Base-by-base conservation (phyloP, 306 rosid species). In the Acacia confusa region DNA sequence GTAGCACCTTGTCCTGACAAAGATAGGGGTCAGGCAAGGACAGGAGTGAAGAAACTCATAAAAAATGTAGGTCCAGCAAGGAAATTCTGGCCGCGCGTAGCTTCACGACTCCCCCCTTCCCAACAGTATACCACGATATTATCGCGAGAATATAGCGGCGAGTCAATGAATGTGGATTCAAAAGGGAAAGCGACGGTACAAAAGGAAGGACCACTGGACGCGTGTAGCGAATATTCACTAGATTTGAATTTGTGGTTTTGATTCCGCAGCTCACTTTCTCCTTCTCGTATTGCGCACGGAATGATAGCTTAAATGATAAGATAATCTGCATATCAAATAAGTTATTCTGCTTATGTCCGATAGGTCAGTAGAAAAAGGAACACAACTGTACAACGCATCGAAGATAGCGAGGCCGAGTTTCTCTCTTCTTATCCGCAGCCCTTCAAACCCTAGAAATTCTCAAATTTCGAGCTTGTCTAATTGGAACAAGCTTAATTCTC, bases 171-270 rank as follows among this genome's bases (percentile, higher is more conserved):
- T 67, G 55, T 60, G 67, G 60, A 45, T 24, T 60, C 63, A 17
- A 69, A 48, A 48, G 60, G 70, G 86, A 85, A 81, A 87, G 88
- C 84, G 92, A 89, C 85, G 28, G 84, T 71, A 79, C 85, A 43
- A 78, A 82, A 61, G 48, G 44, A 55, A 48, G 85, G 65, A 36
- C 83, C 85, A 86, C 85, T 82, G 94, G 92, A 91, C 94, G 89
- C 89, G 88, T 82, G 88, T 75, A 2, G 25, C 82, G 88, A 88
- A 87, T 81, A 84, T 91, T 87, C 91, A 88, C 89, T 82, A 82
- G 85, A 87, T 88, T 91, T 87, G 87, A 88, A 82, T 78, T 63
- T 27, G 80, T 79, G 87, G 73, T 84, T 89, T 91, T 83, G 88
- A 88, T 80, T 91, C 94, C 92, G 91, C 57, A 17, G 32, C 63